These are phyloP conservation scores for Hibiscus tridactylites DNA, from an alignment of 345 rosid species.

Conservation along the genomic window DNA sequence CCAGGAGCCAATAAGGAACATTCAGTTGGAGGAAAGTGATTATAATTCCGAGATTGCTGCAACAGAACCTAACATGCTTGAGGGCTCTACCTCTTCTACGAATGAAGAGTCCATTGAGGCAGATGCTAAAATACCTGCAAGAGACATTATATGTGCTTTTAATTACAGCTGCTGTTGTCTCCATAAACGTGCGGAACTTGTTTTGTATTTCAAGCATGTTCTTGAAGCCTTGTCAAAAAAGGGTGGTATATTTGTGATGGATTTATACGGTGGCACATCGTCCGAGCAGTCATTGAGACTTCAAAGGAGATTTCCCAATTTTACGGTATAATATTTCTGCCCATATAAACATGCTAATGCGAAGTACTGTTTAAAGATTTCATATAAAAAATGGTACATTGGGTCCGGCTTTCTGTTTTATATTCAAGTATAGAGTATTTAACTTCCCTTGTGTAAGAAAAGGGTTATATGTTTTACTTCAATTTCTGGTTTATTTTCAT, in stretches of 20 bases:
- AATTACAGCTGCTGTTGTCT: constrained; percentile 91
- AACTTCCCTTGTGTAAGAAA: not conserved
- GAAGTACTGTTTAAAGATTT: not conserved
- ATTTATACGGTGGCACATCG: constrained; percentile 86
- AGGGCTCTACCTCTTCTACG: constrained; percentile 7
- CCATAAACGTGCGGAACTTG: constrained; percentile 62
- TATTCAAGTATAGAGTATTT: not conserved
- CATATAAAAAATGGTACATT: not conserved
- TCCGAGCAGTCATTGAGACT: constrained; percentile 67
- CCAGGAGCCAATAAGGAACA: constrained; percentile 31
- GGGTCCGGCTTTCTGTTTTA: not conserved
- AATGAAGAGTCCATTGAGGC: constrained; percentile 23
- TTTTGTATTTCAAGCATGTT: constrained; percentile 69
- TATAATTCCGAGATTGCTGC: constrained; percentile 11
- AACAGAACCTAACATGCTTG: constrained; percentile 18
- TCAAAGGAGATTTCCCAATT: constrained; percentile 68
- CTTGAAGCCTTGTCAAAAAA: constrained; percentile 48
- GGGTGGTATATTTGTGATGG: constrained; percentile 87
- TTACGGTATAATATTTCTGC: constrained; percentile 44
- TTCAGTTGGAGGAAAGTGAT: constrained; percentile 29
- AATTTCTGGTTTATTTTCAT: not conserved
- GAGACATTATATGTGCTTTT: constrained; percentile 88
- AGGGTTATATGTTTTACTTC: not conserved
- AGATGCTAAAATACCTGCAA: constrained; percentile 36
- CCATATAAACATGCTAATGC: not conserved